Evolutionary conservation across 306 rosid genomes (phyloP).

Genomic region (Cucurbita pepo): DNA sequence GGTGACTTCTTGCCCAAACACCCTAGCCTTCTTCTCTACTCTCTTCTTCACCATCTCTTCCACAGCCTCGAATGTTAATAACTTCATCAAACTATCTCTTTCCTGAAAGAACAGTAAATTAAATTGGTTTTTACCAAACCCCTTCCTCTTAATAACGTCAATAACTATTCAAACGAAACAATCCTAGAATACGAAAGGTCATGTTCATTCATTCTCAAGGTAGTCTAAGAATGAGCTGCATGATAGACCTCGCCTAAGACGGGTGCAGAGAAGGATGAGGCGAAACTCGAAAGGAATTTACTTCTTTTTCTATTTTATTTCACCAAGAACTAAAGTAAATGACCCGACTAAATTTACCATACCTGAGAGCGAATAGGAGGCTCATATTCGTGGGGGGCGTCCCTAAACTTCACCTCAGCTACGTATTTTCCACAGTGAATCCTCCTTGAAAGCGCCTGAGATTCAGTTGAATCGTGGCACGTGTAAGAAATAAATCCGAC

Average conservation of each 20-base stretch:
- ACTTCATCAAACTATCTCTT: slow-evolving; percentile 53
- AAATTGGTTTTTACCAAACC: neutral
- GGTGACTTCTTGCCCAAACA: slow-evolving; percentile 51
- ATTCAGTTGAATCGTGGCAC: neutral
- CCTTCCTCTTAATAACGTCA: no score
- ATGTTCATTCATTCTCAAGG: no score
- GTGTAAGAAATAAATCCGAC: neutral
- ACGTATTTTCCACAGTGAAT: slow-evolving; percentile 85
- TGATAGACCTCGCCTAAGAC: no score
- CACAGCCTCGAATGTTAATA: slow-evolving; percentile 54
- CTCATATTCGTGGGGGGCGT: slow-evolving; percentile 58
- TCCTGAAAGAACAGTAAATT: slow-evolving; percentile 28
- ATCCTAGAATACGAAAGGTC: neutral
- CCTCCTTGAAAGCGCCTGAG: slow-evolving; percentile 78
- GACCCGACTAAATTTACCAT: neutral
- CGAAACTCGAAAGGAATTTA: no score
- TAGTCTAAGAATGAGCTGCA: no score
- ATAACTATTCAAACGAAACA: neutral
- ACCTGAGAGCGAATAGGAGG: slow-evolving; percentile 74
- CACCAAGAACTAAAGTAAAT: no score
- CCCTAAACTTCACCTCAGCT: slow-evolving; percentile 83
- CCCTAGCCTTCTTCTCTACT: slow-evolving; percentile 65
- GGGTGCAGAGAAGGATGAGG: no score
- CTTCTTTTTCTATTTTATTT: neutral
- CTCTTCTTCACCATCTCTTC: slow-evolving; percentile 72